A percentile compares a stretch with the other conserved stretches of the same genome.
These are phyloP conservation scores for Pholiota microspora DNA, from an alignment of 768 basidiomycete species.

Conservation along the genomic window DNA sequence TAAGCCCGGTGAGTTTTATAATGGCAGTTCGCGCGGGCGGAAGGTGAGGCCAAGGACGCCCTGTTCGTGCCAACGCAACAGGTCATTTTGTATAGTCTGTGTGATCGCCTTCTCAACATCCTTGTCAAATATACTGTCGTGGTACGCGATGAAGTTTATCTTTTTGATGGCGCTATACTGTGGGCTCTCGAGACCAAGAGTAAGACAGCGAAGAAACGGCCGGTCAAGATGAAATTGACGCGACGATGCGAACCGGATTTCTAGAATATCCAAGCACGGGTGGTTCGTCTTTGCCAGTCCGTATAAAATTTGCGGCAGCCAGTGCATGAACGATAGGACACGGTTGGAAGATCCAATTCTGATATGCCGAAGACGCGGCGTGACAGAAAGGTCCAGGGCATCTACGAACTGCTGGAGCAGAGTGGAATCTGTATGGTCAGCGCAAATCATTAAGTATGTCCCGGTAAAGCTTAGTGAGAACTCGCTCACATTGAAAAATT, in stretches of 20 bases:
- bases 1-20: too few relatives aligned
- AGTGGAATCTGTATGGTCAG: not conserved
- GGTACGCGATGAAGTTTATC: conserved; percentile 28
- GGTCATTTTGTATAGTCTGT: not conserved
- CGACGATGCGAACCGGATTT: conserved; percentile 27
- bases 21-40: not conserved
- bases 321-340: conserved; percentile 27
- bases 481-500: not conserved
- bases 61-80: not conserved
- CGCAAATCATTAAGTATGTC: not conserved
- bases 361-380: conserved; percentile 22
- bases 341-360: conserved; percentile 26
- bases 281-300: conserved; percentile 12
- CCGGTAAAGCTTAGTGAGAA: not conserved
- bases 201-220: conserved; percentile 23
- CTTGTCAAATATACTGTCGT: conserved; percentile 15
- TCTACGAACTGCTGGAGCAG: conserved; percentile 6
- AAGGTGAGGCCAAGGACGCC: not conserved
- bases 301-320: conserved; percentile 25
- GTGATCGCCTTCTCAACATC: conserved; percentile 11
- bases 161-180: conserved; percentile 19
- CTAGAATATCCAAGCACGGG: conserved; percentile 20
- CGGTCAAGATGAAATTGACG: conserved; percentile 30
- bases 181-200: conserved; percentile 17
- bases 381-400: conserved; percentile 20